Evolutionary conservation across 1,284 basidiomycete species (phyloP), one percentile per base, ranked within the genome.

Genomic region (Cutaneotrichosporon cutaneum): DNA sequence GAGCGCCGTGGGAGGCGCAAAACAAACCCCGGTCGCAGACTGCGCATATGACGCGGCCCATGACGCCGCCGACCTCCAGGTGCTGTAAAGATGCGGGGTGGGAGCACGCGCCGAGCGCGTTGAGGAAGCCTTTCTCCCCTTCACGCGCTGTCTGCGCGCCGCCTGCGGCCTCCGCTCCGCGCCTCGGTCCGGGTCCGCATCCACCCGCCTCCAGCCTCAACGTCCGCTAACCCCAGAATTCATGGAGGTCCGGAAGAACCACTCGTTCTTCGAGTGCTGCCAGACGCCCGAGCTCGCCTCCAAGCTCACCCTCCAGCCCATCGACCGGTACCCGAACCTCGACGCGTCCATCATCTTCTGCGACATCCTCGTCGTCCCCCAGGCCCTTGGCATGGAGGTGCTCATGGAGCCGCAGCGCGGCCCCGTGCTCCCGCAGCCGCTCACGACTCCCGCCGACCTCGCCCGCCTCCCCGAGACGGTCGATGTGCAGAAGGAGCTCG

Each of bases 271-370:
- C 77, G 89, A 94, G 75, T 85, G 96, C 68, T 97, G 94, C 79
- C 87, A 90, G 69, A 90, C 89, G 0, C 94, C 94, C 24, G 83
- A 83, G 39, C 85, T 97, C 61, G 93, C 94, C 13, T 87, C 84
- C 45, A 86, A 92, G 75, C 83, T 97, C 71, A 97, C 94, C 5
- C 80, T 96, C 45, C 94, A 97, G 79, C 94, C 94, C 54, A 90
- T 96, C 73, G 86, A 88, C 64, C 86, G 92, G 52, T 97, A 90
- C 80, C 77, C 86, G 9, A 83, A 92, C 36, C 80, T 97, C 70
- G 94, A 97, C 80, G 94, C 93, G 16, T 85, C 91, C 55, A 97
- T 97, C 81, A 96, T 97, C 79, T 98, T 98, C 82, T 90, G 88
- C 72, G 94, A 96, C 78, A 94, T 97, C 79, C 88, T 98, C 68